These are phyloP conservation scores for Alternaria rosae DNA, from an alignment of 2,329 filamentous ascomycete genomes.

Conservation along the genomic window DNA sequence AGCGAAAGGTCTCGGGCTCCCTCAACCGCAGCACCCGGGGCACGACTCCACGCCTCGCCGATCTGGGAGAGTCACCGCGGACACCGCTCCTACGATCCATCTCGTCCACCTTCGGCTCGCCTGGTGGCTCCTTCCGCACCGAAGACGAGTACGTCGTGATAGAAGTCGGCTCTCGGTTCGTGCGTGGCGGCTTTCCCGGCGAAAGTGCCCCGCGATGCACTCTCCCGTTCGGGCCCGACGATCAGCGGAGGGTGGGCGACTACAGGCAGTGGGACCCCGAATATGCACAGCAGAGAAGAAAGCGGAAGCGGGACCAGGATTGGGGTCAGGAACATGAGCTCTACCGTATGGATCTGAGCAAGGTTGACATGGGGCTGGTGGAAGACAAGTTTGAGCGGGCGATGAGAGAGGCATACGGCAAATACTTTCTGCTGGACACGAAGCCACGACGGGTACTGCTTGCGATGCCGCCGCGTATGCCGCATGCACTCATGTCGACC, in stretches of 20 bases:
- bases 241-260: constrained; percentile 80
- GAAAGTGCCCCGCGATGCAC: constrained; percentile 77
- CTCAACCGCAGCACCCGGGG: constrained; percentile 41
- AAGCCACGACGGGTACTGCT: constrained; percentile 77
- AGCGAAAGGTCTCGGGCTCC: constrained; percentile 44
- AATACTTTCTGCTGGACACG: constrained; percentile 74
- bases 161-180: constrained; percentile 79
- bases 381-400: constrained; percentile 87
- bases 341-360: constrained; percentile 77
- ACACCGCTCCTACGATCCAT: constrained; percentile 65
- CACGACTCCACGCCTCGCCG: constrained; percentile 42
- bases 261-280: constrained; percentile 73
- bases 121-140: constrained; percentile 62
- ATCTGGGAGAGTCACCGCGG: constrained; percentile 48
- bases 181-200: constrained; percentile 86
- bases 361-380: constrained; percentile 78
- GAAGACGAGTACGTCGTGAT: constrained; percentile 86
- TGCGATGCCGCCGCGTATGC: constrained; percentile 78
- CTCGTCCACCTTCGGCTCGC: constrained; percentile 66
- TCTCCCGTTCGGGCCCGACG: constrained; percentile 75
- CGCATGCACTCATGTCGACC: constrained; percentile 78
- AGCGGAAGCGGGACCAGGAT: constrained; percentile 55
- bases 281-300: constrained; percentile 59
- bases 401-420: constrained; percentile 81
- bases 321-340: constrained; percentile 76